Evolutionary conservation across 306 rosid genomes (phyloP), one percentile per base, ranked within the genome.

Genomic region (Chamaecrista fasciculata): DNA sequence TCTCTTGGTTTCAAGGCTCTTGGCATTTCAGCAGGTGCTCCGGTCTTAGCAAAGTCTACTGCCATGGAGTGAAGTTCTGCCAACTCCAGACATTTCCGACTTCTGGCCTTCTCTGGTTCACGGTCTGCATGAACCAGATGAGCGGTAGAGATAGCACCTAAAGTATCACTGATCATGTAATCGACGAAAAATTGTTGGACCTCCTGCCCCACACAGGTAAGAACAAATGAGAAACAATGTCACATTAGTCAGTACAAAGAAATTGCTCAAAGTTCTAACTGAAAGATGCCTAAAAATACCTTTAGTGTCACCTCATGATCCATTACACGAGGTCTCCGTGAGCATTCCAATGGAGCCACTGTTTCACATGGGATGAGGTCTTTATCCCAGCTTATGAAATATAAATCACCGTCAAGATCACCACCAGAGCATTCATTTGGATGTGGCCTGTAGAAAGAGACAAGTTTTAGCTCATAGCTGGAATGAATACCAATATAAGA

Each of bases 351-450:
- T 5, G 98, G 96, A 16, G 83, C 39, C 50, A 77, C 87, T n/a
- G 81, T 80, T 73, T 56, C 47, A 72, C 77, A 24, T 28, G 98
- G 98, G 62, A 88, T 81, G 26, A 93, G 81, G 83, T 59, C 81
- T 59, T 64, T 44, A 51, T 90, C 98, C 98, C 98, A 93, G 70
- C 96, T 88, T 66, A 93, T 71, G 81, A 90, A 93, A 81, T 62
- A 93, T 68, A 85, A 84, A 79, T 93, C 98, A 56, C 98, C 98
- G 66, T 93, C 98, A 69, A 93, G 97, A 79, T 93, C 98, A 28
- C 96, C 98, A 3, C 98, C 98, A 9, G 98, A 93, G 83, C 98
- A 93, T 82, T 93, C 98, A 86, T 86, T 93, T 29, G 97, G 91
- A 79, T 93, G 98, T 66, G 98, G 98, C 85, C 98, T 93, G 98